Percentiles rank a stretch among this genome's conserved stretches.
These are phyloP conservation scores for Nyssa sinensis DNA, from an alignment of 148 eudicot genomes.

Conservation along the genomic window DNA sequence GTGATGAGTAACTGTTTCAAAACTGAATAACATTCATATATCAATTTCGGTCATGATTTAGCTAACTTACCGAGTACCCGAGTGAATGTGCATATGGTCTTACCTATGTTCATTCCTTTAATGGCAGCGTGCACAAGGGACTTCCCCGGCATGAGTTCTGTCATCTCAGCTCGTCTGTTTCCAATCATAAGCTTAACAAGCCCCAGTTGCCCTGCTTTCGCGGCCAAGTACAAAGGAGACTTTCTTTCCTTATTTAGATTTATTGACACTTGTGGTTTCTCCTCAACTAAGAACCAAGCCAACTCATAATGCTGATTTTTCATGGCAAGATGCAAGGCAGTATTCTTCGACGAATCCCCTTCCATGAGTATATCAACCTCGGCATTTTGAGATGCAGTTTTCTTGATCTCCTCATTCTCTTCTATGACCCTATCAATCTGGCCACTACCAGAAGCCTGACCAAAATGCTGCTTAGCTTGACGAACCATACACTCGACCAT, in stretches of 20 bases:
- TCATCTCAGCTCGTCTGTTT: not conserved
- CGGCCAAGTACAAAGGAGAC: constrained; percentile 28
- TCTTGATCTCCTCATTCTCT: no score
- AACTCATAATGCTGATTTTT: not conserved
- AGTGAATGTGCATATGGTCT: no score
- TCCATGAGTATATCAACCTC: no score
- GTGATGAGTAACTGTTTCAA: no score
- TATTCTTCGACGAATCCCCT: not conserved
- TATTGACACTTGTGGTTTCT: constrained; percentile 7
- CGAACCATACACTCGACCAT: not conserved
- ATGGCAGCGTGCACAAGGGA: constrained; percentile 19
- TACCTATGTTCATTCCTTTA: constrained; percentile 14
- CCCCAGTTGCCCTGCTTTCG: constrained; percentile 6
- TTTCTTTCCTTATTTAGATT: constrained; percentile 15
- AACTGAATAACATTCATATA: no score
- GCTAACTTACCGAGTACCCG: no score
- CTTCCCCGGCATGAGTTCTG: not conserved
- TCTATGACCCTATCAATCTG: no score
- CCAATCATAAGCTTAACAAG: not conserved
- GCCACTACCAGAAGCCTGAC: no score
- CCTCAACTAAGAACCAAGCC: not conserved
- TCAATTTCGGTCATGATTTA: no score
- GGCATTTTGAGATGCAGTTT: not conserved
- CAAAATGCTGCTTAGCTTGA: not conserved
- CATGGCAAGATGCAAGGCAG: constrained; percentile 13